Evolutionary conservation across 305 asterid species (phyloP).

Genomic region (Fraxinus xanthoxyloides): DNA sequence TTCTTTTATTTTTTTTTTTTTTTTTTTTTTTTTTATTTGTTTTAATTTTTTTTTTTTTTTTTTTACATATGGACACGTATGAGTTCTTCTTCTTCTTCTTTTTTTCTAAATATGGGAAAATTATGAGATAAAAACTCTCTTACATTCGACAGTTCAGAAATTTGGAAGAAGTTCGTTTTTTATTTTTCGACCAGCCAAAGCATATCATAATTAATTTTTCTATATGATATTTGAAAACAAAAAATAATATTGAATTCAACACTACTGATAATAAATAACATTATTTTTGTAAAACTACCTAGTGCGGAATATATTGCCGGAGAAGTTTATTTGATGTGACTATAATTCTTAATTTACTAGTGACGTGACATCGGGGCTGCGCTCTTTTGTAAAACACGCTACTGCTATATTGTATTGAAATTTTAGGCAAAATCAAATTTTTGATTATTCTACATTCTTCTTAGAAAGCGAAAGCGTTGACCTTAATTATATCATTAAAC

Average conservation of each 20-base stretch:
- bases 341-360: conserved; percentile 33
- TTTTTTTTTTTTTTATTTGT: too few relatives aligned
- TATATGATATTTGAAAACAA: background rate
- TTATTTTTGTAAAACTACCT: background rate
- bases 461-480: conserved; percentile 34
- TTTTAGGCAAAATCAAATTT: background rate
- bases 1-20: too few relatives aligned
- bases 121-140: background rate
- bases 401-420: conserved; percentile 18
- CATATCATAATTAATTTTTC: background rate
- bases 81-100: too few relatives aligned
- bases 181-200: background rate
- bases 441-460: conserved; percentile 9
- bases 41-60: too few relatives aligned
- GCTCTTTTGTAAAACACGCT: conserved; percentile 36
- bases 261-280: too few relatives aligned
- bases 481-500: conserved; percentile 12
- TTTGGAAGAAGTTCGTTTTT: background rate
- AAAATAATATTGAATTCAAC: too few relatives aligned
- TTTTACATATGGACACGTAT: too few relatives aligned
- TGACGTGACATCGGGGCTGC: conserved; percentile 49
- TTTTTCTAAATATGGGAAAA: too few relatives aligned
- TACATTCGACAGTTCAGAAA: background rate
- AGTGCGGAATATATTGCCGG: conserved; percentile 8
- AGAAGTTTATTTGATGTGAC: conserved; percentile 45